Conservation (phyloP, 2,329 filamentous ascomycete species). For the Emydomyces testavorans region DNA sequence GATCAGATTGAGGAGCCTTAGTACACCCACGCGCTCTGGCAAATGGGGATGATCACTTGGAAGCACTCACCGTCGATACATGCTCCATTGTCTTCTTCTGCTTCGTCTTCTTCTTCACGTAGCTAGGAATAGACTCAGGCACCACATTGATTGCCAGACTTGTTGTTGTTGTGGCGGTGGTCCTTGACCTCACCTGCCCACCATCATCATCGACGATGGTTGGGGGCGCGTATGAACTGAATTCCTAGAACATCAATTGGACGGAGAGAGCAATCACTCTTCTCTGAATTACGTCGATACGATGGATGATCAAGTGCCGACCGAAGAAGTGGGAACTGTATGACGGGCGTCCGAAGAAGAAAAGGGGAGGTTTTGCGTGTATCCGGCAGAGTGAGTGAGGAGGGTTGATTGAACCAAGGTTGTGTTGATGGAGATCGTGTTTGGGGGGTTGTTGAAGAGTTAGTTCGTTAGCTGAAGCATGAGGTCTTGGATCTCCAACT, state of each 20-base stretch:
- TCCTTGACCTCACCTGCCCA: neutral
- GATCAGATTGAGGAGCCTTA: neutral
- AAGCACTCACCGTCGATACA: constrained; percentile 24
- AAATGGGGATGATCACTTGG: neutral
- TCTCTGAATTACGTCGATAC: neutral
- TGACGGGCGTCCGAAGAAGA: neutral
- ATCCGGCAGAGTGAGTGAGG: neutral
- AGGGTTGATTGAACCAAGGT: constrained; percentile 1
- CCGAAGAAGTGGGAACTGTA: neutral
- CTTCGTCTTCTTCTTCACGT: constrained; percentile 13
- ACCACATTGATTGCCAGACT: constrained; percentile 12
- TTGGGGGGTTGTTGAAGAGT: neutral
- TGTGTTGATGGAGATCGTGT: neutral
- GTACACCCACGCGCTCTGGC: neutral
- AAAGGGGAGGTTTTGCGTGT: neutral
- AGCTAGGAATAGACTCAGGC: constrained; percentile 9
- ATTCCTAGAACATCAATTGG: constrained; percentile 5
- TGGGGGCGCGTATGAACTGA: constrained; percentile 4
- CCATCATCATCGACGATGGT: neutral
- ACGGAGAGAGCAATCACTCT: neutral
- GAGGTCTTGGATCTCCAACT: neutral
- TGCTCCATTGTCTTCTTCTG: too few species aligned
- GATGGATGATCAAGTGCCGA: neutral
- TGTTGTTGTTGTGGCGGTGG: neutral
- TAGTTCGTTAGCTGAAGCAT: neutral